phyloP scores from a whole-genome alignment of 371 early-diverging fungal species.

The Mucor velutinosus region DNA sequence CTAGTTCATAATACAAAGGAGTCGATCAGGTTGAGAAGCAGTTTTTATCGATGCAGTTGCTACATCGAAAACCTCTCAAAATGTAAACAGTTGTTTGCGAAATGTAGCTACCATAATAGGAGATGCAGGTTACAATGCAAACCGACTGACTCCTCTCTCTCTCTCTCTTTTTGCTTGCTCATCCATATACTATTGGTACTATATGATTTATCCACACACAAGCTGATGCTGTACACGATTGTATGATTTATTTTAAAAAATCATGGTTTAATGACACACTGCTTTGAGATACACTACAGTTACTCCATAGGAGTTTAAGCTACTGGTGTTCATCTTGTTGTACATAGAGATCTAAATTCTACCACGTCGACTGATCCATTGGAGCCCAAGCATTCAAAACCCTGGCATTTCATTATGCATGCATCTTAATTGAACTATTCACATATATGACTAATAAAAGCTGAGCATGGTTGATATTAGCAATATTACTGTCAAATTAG shows the following conservation, averaged over 20 bases:
- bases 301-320: no score
- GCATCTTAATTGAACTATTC: not conserved
- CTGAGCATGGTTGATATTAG: not conserved
- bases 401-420: slow-evolving; percentile 3
- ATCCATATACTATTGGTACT: no score
- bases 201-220: no score
- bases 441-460: not conserved
- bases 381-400: not conserved
- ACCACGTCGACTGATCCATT: not conserved
- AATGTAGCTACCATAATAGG: not conserved
- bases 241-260: no score
- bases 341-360: no score
- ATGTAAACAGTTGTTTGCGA: not conserved
- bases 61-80: not conserved
- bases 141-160: not conserved
- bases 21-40: not conserved
- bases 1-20: not conserved
- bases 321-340: no score
- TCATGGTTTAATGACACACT: no score
- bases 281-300: no score
- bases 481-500: not conserved
- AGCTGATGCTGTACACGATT: no score
- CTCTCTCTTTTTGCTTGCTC: no score
- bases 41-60: not conserved
- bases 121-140: not conserved